Base-by-base conservation (phyloP, 106 monocot genomes). In the Agapanthus africanus region DNA sequence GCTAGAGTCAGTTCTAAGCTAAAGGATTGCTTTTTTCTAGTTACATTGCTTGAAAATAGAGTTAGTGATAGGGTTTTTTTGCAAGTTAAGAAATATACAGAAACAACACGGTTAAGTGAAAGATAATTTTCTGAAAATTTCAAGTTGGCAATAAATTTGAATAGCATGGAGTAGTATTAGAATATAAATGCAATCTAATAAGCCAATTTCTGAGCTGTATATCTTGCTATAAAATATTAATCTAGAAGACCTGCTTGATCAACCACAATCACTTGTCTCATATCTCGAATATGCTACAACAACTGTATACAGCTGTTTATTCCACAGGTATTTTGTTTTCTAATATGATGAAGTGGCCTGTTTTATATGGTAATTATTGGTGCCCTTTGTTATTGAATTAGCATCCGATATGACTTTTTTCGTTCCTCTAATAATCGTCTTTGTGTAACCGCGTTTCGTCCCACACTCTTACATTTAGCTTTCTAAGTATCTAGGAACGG, bases 1-100 rank as follows among this genome's bases (percentile, higher is more conserved):
- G 56, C 56, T 57, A 21, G 56, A 57, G 56, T 57, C 56, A 30
- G 56, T 57, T 57, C 30, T 57, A 57, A 57, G 56, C 7, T 14
- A 30, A 28, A 11, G 27, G 26, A 1, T 44, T 54, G 52, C 52
- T 54, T 54, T 54, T 54, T 21, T 6, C 25, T 26, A 54, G 26
- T 54, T 54, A 25, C 52, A 54, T 54, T 26, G 21, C 52, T 54
- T 54, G 44, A 44, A 44, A 44, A 16, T 44, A 14, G 44, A 9
- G 44, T 14, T 44, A 9, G 10, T 11, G 16, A 44, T 44, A 1
- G 44, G 44, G 16, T 14, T 44, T 44, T 44, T 44, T 44, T 44
- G n/a, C 44, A 44, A 44, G 44, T 44, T 44, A 14, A 44, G 31
- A 3, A 44, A 57, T 31, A 14, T 44, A 30, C 31, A 14, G 56